Evolutionary conservation across 371 early-diverging fungal genomes (phyloP).

Genomic region (Mortierella sp.): DNA sequence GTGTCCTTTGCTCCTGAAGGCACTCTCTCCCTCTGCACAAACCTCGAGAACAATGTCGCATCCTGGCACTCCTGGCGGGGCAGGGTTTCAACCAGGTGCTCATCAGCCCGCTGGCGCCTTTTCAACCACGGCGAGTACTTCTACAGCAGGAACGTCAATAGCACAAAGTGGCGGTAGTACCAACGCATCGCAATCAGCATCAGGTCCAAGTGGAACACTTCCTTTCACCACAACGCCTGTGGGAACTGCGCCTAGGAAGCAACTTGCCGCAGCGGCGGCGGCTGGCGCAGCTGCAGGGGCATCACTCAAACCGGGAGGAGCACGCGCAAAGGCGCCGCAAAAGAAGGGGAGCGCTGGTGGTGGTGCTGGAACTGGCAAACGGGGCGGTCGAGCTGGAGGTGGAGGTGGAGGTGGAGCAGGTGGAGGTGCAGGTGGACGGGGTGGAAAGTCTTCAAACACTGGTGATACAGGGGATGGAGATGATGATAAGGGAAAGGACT

Average conservation of each 20-base stretch:
- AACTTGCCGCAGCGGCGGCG: conserved; percentile 39
- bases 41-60: conserved; percentile 16
- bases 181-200: background rate
- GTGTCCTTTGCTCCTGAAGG: background rate
- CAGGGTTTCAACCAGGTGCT: conserved; percentile 26
- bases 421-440: conserved; percentile 8
- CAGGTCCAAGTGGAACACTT: background rate
- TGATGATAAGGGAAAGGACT: conserved; percentile 23
- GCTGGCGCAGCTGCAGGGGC: conserved; percentile 37
- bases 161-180: background rate
- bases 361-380: conserved; percentile 21
- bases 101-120: conserved; percentile 29
- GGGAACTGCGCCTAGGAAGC: conserved; percentile 43
- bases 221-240: conserved; percentile 31
- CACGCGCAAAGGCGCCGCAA: conserved; percentile 25
- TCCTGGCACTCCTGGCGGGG: conserved; percentile 18
- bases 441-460: conserved; percentile 4
- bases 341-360: conserved; percentile 14
- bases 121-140: conserved; percentile 9
- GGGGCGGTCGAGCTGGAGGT: conserved; percentile 21
- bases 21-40: background rate
- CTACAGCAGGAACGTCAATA: conserved; percentile 22
- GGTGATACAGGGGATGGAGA: conserved; percentile 15
- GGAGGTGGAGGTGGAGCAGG: conserved; percentile 20
- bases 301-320: conserved; percentile 19